Percentiles rank a stretch among this genome's conserved stretches.
Conservation (phyloP, 2,329 filamentous ascomycete genomes). For the Hymenoscyphus repandus region DNA sequence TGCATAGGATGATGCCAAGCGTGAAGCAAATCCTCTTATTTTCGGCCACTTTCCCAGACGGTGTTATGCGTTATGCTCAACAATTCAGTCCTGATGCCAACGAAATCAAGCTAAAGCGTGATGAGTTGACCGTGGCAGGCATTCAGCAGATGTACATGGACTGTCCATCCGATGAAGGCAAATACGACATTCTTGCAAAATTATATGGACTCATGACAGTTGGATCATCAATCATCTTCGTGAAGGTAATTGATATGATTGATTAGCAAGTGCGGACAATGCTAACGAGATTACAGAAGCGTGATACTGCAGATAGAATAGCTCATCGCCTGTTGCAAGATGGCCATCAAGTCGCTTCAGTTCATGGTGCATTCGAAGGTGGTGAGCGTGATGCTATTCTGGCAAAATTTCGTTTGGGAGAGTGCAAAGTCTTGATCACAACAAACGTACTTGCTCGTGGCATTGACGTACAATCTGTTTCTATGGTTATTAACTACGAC, state of each 20-base stretch:
- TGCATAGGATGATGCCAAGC: constrained; percentile 61
- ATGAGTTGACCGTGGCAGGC: constrained; percentile 91
- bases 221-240: constrained; percentile 96
- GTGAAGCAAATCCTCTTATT: constrained; percentile 86
- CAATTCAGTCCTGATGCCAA: constrained; percentile 84
- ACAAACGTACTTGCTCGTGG: constrained; percentile 95
- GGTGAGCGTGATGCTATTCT: constrained; percentile 77
- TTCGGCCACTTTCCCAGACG: constrained; percentile 90
- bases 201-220: constrained; percentile 96
- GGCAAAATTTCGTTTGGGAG: constrained; percentile 77
- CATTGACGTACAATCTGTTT: constrained; percentile 89
- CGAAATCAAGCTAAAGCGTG: constrained; percentile 78
- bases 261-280: neutral
- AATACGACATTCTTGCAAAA: constrained; percentile 83
- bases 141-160: constrained; percentile 99
- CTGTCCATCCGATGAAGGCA: constrained; percentile 73
- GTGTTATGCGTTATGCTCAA: constrained; percentile 77
- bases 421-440: constrained; percentile 93
- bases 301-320: constrained; percentile 79
- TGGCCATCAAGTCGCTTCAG: constrained; percentile 84
- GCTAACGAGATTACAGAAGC: constrained; percentile 51
- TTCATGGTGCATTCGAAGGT: constrained; percentile 86
- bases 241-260: constrained; percentile 55
- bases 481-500: constrained; percentile 98
- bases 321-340: constrained; percentile 80